These are phyloP conservation scores for Fonsecaea monophora DNA, from an alignment of 2,329 filamentous ascomycete species.

Conservation along the genomic window DNA sequence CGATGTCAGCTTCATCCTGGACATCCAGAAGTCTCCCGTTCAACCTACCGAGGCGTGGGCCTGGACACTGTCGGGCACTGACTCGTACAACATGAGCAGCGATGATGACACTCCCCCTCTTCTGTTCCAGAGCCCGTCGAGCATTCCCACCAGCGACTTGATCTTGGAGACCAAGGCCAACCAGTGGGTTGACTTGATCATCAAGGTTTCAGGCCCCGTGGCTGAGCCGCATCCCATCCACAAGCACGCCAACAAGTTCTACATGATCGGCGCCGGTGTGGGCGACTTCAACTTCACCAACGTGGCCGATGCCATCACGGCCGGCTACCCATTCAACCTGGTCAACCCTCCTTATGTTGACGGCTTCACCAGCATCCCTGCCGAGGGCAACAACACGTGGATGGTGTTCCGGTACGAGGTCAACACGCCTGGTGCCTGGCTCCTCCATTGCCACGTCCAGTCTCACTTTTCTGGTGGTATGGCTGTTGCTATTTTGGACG, in stretches of 20 bases:
- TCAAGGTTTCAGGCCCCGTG: constrained; percentile 52
- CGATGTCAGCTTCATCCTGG: constrained; percentile 55
- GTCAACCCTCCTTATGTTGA: constrained; percentile 63
- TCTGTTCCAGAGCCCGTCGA: constrained; percentile 53
- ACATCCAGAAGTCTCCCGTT: constrained; percentile 39
- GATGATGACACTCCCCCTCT: constrained; percentile 52
- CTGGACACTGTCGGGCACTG: constrained; percentile 61
- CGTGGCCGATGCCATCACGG: constrained; percentile 56
- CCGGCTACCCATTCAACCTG: constrained; percentile 62
- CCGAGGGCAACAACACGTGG: constrained; percentile 51
- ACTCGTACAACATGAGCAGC: constrained; percentile 47
- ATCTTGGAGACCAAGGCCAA: constrained; percentile 57
- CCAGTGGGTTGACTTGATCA: constrained; percentile 65
- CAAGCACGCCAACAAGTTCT: constrained; percentile 69
- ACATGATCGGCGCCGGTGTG: constrained; percentile 59
- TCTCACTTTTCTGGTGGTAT: constrained; percentile 63
- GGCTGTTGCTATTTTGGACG: constrained; percentile 59
- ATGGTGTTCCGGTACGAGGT: constrained; percentile 61
- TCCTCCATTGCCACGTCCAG: constrained; percentile 64
- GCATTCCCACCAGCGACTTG: constrained; percentile 52
- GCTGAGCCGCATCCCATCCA: constrained; percentile 68
- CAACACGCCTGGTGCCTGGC: constrained; percentile 60
- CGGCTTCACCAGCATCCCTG: constrained; percentile 50
- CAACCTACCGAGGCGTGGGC: constrained; percentile 53
- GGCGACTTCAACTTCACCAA: constrained; percentile 61